Percentiles rank a stretch among this genome's conserved stretches.
These are phyloP conservation scores for Penicillium cosmopolitanum DNA, from an alignment of 495 filamentous ascomycete genomes.

Conservation along the genomic window DNA sequence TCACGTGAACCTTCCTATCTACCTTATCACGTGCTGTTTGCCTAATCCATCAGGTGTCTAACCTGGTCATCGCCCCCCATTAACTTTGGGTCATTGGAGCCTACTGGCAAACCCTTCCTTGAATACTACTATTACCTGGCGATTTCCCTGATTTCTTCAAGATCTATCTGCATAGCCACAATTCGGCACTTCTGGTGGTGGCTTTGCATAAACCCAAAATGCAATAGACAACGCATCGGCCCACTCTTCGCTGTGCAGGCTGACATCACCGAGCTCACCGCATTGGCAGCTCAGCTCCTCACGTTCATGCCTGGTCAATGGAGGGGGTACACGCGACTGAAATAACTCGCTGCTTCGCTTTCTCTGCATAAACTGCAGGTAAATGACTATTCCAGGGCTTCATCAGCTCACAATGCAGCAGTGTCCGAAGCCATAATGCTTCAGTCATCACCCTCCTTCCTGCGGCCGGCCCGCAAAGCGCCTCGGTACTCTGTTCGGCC, in stretches of 20 bases:
- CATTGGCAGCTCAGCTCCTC: constrained; percentile 17
- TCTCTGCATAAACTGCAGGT: constrained; percentile 1
- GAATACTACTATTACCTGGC: not conserved
- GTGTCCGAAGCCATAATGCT: constrained; percentile 29
- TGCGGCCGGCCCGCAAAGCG: constrained; percentile 31
- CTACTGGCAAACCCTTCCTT: not conserved
- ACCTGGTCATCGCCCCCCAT: not conserved
- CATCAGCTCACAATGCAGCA: constrained; percentile 34
- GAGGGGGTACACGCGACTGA: constrained; percentile 2
- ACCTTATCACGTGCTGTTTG: not conserved
- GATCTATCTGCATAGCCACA: not conserved
- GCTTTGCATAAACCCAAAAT: not conserved
- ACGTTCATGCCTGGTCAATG: constrained; percentile 13
- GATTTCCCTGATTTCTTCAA: not conserved
- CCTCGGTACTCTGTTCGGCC: constrained; percentile 43
- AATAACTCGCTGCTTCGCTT: not conserved
- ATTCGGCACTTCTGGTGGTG: not conserved
- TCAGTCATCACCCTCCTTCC: constrained; percentile 24
- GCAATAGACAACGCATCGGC: constrained; percentile 23
- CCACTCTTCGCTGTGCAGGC: constrained; percentile 25
- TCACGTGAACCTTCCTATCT: constrained; percentile 18
- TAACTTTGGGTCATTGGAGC: not conserved
- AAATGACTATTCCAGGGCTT: constrained; percentile 4
- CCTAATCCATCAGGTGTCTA: constrained; percentile 14
- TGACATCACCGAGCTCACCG: constrained; percentile 36